Percentiles rank a stretch among this genome's conserved stretches.
Evolutionary conservation across 345 rosid species (phyloP).

Genomic region (Melaleuca alternifolia): DNA sequence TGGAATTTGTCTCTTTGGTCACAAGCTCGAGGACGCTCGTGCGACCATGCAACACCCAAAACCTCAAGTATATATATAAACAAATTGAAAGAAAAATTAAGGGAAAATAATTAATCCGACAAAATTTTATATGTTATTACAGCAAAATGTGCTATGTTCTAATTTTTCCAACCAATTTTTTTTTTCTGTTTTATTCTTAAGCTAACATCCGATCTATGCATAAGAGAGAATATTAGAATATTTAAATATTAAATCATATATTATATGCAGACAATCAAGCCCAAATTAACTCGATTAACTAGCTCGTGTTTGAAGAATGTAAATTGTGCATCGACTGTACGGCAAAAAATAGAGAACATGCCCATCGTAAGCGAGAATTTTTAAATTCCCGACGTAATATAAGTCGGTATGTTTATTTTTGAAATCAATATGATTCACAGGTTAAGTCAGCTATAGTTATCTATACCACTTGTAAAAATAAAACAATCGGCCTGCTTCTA

Average conservation of each 20-base stretch:
- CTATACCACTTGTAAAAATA: no score
- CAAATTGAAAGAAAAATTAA: not conserved
- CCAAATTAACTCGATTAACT: not conserved
- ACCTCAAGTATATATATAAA: not conserved
- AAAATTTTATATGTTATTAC: not conserved
- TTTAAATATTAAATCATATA: not conserved
- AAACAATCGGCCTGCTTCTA: no score
- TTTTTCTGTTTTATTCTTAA: not conserved
- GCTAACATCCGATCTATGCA: not conserved
- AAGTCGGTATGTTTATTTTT: no score
- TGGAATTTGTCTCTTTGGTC: not conserved
- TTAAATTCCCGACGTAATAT: not conserved
- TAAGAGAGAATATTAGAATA: not conserved
- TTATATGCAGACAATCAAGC: not conserved
- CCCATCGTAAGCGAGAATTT: not conserved
- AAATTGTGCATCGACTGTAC: not conserved
- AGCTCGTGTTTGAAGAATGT: not conserved
- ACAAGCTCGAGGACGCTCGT: not conserved
- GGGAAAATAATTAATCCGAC: not conserved
- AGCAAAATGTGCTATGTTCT: not conserved
- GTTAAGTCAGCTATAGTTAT: not conserved
- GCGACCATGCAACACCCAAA: not conserved
- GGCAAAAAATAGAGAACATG: no score
- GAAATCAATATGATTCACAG: not conserved
- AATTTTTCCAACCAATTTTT: not conserved